Conservation (phyloP, 1,284 basidiomycete genomes). For the Malassezia pachydermatis region DNA sequence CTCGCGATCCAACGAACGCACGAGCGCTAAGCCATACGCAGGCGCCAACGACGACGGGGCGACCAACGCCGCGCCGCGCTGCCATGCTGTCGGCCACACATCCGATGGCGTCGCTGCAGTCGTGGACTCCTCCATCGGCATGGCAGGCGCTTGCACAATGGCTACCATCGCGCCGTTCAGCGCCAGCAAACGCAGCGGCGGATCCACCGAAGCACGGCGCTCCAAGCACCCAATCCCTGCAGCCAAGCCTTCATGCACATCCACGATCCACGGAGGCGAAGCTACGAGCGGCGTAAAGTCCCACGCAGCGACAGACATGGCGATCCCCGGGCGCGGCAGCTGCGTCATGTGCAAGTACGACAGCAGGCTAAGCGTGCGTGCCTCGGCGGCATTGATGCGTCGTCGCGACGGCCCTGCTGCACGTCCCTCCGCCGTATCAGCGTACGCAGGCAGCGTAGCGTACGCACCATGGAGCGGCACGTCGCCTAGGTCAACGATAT, state of each 20-base stretch:
- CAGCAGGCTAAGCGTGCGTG: constrained; percentile 23
- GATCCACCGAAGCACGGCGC: constrained; percentile 25
- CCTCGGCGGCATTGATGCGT: constrained; percentile 26
- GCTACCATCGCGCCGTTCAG: constrained; percentile 72
- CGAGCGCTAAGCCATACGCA: constrained; percentile 30
- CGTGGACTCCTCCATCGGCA: not conserved
- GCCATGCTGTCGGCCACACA: constrained; percentile 22
- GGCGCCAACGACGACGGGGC: not conserved
- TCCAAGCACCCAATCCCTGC: constrained; percentile 53
- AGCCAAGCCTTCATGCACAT: constrained; percentile 57
- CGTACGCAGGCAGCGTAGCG: not conserved
- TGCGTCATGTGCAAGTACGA: constrained; percentile 32
- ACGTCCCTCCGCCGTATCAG: constrained; percentile 7
- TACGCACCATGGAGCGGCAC: constrained; percentile 5
- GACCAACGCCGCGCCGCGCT: constrained; percentile 2
- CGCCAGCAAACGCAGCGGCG: constrained; percentile 51
- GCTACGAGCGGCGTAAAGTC: constrained; percentile 61
- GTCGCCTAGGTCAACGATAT: constrained; percentile 55
- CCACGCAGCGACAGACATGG: constrained; percentile 59
- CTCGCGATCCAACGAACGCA: constrained; percentile 32
- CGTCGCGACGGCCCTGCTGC: constrained; percentile 6
- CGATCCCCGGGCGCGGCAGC: constrained; percentile 3
- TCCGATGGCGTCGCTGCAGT: not conserved
- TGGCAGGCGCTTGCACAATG: constrained; percentile 19
- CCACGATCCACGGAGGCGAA: constrained; percentile 24